Percentiles rank a stretch among this genome's conserved stretches.
phyloP scores from a whole-genome alignment of 352 stramenopile species.

The Globisporangium acanthophoron region DNA sequence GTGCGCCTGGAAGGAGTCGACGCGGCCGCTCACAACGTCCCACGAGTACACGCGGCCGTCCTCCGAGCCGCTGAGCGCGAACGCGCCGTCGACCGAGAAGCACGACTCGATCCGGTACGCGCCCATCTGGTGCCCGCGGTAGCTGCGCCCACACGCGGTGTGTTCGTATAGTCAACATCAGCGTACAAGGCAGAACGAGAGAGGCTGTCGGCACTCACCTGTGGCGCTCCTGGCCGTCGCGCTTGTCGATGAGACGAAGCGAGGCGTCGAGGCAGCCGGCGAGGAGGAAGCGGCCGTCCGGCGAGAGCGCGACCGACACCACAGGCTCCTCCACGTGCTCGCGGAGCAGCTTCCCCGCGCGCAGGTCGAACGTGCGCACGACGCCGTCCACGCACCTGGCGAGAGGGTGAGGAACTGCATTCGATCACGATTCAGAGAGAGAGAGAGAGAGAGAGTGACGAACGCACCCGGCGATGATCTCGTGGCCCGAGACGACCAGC shows the following conservation, averaged over 20 bases:
- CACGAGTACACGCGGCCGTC: constrained; percentile 63
- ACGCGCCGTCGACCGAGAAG: constrained; percentile 62
- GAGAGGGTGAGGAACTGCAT: background rate
- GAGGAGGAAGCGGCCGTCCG: constrained; percentile 71
- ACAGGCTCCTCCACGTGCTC: constrained; percentile 83
- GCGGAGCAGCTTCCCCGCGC: constrained; percentile 51
- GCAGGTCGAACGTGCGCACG: constrained; percentile 83
- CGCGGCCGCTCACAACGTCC: constrained; percentile 42
- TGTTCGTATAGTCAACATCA: too few relatives aligned
- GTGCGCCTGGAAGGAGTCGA: constrained; percentile 49
- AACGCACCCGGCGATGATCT: constrained; percentile 72
- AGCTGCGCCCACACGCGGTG: constrained; percentile 20
- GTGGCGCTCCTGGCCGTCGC: constrained; percentile 59
- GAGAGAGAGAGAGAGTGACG: background rate
- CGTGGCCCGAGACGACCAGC: constrained; percentile 65
- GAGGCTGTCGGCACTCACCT: constrained; percentile 25
- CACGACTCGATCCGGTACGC: constrained; percentile 67
- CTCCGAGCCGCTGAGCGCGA: constrained; percentile 71
- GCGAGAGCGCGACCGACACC: constrained; percentile 65
- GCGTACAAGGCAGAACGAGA: background rate
- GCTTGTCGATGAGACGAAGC: constrained; percentile 72
- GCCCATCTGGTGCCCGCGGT: constrained; percentile 53
- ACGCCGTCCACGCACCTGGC: constrained; percentile 68
- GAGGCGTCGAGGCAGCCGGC: constrained; percentile 69
- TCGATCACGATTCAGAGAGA: background rate